Evolutionary conservation across 805 yeast species (phyloP).

Genomic region (Schizosaccharomyces cryophilus): DNA sequence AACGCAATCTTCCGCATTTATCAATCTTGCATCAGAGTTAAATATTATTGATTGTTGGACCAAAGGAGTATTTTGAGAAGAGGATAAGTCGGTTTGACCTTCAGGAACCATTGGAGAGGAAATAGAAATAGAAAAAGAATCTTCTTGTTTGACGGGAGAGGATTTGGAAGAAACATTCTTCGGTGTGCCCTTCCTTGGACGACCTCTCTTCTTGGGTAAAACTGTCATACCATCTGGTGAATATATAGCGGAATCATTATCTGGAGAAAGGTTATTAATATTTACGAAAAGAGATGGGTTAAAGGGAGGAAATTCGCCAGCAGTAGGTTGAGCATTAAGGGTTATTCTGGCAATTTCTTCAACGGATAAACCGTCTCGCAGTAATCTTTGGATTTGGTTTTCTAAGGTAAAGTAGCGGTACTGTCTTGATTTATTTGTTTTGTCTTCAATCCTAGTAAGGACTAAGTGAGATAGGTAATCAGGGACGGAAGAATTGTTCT

Average conservation of each 20-base stretch:
- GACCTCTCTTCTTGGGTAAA: not conserved
- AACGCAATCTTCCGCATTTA: too few relatives aligned
- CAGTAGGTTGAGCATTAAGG: not conserved
- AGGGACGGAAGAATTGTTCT: not conserved
- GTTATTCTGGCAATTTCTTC: not conserved
- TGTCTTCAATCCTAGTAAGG: not conserved
- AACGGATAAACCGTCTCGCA: not conserved
- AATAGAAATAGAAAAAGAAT: too few relatives aligned
- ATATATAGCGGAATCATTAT: not conserved
- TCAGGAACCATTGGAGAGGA: too few relatives aligned
- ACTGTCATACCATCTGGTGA: not conserved
- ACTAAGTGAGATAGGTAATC: not conserved
- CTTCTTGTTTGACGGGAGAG: not conserved
- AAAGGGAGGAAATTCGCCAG: not conserved
- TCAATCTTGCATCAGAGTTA: too few relatives aligned
- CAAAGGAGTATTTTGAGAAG: too few relatives aligned
- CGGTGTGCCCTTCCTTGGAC: not conserved
- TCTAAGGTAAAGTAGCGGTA: not conserved
- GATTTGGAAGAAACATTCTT: not conserved
- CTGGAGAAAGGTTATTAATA: not conserved
- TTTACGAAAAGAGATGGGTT: not conserved
- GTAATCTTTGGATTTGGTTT: not conserved
- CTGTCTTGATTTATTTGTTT: not conserved
- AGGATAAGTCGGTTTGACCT: too few relatives aligned
- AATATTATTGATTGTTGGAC: too few relatives aligned